Evolutionary conservation across 129 eudicot genomes (phyloP), one percentile per base, ranked within the genome.

Genomic region (Lactuca sativa): DNA sequence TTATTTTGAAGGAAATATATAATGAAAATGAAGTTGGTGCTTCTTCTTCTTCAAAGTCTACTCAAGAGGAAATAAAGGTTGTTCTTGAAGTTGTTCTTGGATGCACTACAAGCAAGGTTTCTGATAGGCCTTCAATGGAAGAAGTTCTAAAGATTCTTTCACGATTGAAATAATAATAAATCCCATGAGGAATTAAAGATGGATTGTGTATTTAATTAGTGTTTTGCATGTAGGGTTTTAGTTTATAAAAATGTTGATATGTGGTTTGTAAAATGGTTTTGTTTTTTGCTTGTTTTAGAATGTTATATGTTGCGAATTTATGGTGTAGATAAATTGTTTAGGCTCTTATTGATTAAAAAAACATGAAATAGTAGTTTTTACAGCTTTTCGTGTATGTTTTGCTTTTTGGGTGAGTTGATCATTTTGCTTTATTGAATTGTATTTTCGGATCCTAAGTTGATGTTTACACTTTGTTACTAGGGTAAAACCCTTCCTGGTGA

Each of bases 41-140:
- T 64, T 72, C 70, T 58, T 52, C 78, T 6, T 51, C 86, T 32
- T 78, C 86, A 17, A 61, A 76, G 66, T 79, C 85, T 12, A 30
- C 71, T 17, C 75, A 82, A 63, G 91, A 83, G 68, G 93, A 85
- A 53, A 66, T 93, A 61, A 76, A 77, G 41, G 34, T 61, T 64
- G 84, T 82, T 70, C 41, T 88, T 69, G 87, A 87, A 72, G 86
- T 87, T 43, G 88, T 87, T 33, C 71, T 84, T 61, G 84, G 74
- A 11, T 93, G 99, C 80, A 87, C 84, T 12, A 62, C 81, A 31
- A 82, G 77, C 77, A 83, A 85, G 56, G 74, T 82, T 12, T 68
- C 88, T 0, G 90, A 88, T 21, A 82, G 90, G 69, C 91, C 95
- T 16, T 79, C 95, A 18, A 87, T 90, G 90, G 85, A 86, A 62